phyloP scores from a whole-genome alignment of 495 filamentous ascomycete genomes.

The Neurospora pannonica region DNA sequence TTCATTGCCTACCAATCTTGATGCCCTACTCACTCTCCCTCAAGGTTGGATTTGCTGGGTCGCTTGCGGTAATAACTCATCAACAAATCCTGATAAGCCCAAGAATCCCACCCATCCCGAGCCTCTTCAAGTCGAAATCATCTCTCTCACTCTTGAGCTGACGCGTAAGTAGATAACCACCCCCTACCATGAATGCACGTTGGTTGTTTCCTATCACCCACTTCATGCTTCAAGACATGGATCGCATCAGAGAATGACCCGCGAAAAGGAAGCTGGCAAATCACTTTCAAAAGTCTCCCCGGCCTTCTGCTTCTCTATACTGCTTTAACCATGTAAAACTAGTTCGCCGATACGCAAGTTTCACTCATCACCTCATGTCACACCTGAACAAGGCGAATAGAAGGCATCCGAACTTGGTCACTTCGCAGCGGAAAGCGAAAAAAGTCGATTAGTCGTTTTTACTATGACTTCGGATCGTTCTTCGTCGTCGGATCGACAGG shows the following conservation, averaged over 20 bases:
- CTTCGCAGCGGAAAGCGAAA: background rate
- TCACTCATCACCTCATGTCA: background rate
- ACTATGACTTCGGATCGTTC: background rate
- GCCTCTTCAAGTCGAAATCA: background rate
- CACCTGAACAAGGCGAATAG: background rate
- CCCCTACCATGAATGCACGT: background rate
- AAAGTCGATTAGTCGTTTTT: background rate
- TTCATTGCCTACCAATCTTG: background rate
- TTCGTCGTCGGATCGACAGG: background rate
- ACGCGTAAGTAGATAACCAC: background rate
- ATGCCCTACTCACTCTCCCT: background rate
- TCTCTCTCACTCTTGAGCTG: background rate
- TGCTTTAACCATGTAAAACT: background rate
- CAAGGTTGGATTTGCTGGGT: background rate
- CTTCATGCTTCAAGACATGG: background rate
- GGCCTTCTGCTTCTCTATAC: background rate
- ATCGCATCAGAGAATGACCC: background rate
- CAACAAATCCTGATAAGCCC: background rate
- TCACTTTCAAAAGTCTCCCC: background rate
- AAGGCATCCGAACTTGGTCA: background rate
- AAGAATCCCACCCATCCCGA: background rate
- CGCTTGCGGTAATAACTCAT: background rate
- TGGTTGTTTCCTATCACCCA: background rate
- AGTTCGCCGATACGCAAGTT: background rate
- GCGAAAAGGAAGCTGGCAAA: background rate